Evolutionary conservation across 192 early-diverging fungal genomes (phyloP), one percentile per base, ranked within the genome.

Genomic region (Linnemannia hyalina): DNA sequence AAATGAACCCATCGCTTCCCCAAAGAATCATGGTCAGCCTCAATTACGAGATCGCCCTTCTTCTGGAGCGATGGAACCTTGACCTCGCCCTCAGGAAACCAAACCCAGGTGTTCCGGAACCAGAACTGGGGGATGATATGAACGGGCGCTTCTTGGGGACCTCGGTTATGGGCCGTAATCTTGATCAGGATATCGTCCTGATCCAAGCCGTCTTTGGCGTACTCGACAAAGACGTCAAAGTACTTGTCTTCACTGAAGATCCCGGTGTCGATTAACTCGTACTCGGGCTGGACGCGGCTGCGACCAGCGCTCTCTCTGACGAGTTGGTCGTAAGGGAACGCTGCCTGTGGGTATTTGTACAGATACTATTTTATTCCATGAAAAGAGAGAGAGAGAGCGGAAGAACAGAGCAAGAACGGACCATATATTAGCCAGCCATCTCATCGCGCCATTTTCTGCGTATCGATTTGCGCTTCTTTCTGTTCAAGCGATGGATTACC

Each of bases 201-300:
- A 10, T 86, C 84, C 52, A 81, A 23, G 20, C 65, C 79, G 40
- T 86, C 78, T 63, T 86, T 86, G 44, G 84, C 84, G 42, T 81
- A 86, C 32, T 86, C 84, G 65, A 81, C 75, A 81, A 81, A 86
- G 72, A 86, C 84, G 40, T 86, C 84, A 78, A 86, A 86, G 68
- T 86, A 86, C n/a, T 86, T 86, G 80, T 86, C 63, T 9, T 86
- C 74, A 32, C 78, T 63, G 68, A 86, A 86, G 20, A 86, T 35
- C 4, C 84, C 84, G 4, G 84, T 86, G 63, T 86, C 84, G 29
- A 86, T 29, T 23, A 86, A 54, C 29, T 86, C 84, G 23, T 74
- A 86, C 76, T 86, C 84, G 38, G 76, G 72, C 4, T 86, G 60
- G 1, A 44, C 57, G 1, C 79, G 69, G 32, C 70, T 81, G 6